These are phyloP conservation scores for Crithidia sp. DNA, from an alignment of 208 protist genomes.

Conservation along the genomic window DNA sequence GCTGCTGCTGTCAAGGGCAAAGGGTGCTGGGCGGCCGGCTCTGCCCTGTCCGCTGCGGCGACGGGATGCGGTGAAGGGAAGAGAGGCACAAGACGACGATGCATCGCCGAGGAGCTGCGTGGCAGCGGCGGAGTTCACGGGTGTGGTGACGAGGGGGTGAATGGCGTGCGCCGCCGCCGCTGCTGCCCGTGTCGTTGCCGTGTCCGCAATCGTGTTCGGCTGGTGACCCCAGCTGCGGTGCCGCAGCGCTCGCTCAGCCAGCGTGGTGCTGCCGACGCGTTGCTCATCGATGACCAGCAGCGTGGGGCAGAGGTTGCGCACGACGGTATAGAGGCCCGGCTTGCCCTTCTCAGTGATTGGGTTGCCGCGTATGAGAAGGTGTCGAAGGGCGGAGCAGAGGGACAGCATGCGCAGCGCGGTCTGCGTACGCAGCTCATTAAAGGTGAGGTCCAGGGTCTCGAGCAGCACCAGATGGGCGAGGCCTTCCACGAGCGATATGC, in stretches of 20 bases:
- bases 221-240: conserved; percentile 37
- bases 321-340: conserved; percentile 40
- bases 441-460: conserved; percentile 85
- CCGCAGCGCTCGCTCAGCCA: conserved; percentile 44
- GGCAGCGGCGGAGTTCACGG: neutral
- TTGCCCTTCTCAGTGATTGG: conserved; percentile 53
- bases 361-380: conserved; percentile 80
- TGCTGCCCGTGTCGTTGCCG: neutral
- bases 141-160: neutral
- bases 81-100: conserved; percentile 5
- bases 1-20: neutral
- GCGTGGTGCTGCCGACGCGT: conserved; percentile 51
- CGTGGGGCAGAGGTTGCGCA: conserved; percentile 87
- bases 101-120: neutral
- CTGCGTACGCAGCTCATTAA: conserved; percentile 69
- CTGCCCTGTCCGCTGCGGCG: conserved; percentile 1
- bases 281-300: conserved; percentile 70
- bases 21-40: conserved; percentile 18
- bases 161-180: neutral
- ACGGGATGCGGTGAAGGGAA: conserved; percentile 29
- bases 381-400: conserved; percentile 61
- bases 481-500: conserved; percentile 61
- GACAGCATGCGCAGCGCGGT: conserved; percentile 72
- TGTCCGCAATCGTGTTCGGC: conserved; percentile 34
- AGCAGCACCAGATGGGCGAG: conserved; percentile 82